Conservation (phyloP, 2,329 filamentous ascomycete genomes). For the Metarhizium humberi region DNA sequence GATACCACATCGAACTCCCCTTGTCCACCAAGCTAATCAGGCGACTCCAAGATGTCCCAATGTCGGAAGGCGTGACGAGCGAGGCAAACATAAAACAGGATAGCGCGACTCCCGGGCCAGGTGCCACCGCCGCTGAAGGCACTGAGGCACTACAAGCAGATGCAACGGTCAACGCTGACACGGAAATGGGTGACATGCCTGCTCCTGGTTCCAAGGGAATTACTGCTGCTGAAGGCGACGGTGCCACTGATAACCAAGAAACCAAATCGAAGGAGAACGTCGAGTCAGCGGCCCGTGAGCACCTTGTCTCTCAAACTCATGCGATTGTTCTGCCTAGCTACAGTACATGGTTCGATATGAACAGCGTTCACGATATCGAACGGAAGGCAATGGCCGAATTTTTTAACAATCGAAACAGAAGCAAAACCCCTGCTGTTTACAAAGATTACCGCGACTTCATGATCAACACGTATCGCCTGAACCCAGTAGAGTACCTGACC, state of each 20-base stretch:
- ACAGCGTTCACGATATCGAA: conserved; percentile 80
- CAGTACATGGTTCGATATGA: conserved; percentile 99
- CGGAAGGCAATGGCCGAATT: conserved; percentile 94
- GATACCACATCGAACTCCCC: not conserved
- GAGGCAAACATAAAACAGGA: conserved; percentile 51
- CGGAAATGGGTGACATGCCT: conserved; percentile 67
- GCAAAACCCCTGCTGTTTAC: conserved; percentile 94
- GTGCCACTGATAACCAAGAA: conserved; percentile 42
- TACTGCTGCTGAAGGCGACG: conserved; percentile 34
- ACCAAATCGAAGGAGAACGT: conserved; percentile 69
- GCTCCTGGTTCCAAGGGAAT: conserved; percentile 39
- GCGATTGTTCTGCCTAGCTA: conserved; percentile 96
- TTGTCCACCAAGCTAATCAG: not conserved
- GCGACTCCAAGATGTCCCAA: conserved; percentile 46
- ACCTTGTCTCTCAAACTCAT: conserved; percentile 88
- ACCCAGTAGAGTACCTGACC: conserved; percentile 91
- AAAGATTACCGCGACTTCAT: conserved; percentile 99
- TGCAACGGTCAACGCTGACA: conserved; percentile 56
- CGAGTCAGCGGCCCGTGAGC: conserved; percentile 80
- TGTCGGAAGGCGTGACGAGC: conserved; percentile 41
- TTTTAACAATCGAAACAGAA: conserved; percentile 96
- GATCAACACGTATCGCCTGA: conserved; percentile 97
- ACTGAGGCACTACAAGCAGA: conserved; percentile 50
- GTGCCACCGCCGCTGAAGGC: conserved; percentile 44
- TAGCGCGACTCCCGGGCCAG: conserved; percentile 48